Conservation (phyloP, 2,329 filamentous ascomycete genomes). For the Colletotrichum destructivum region DNA sequence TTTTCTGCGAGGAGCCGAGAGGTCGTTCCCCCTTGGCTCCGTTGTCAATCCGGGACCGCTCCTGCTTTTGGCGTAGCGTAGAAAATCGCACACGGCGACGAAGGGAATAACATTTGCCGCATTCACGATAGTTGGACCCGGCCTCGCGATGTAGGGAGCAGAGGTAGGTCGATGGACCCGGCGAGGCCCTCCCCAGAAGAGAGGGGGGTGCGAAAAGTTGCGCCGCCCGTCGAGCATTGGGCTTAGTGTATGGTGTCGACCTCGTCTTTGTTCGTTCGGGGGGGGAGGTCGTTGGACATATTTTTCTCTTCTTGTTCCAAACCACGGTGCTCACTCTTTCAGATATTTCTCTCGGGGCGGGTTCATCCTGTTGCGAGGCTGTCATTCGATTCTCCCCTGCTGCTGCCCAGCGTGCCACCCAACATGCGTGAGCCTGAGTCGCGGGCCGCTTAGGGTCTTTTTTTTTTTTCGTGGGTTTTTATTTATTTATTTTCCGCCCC, state of each 20-base stretch:
- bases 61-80: slow-evolving; percentile 33
- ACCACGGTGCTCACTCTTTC: slow-evolving; percentile 2
- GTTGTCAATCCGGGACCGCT: slow-evolving; percentile 21
- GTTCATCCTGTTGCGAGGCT: slow-evolving; percentile 1
- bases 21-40: neutral
- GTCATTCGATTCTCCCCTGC: slow-evolving; percentile 26
- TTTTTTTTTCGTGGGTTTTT: neutral
- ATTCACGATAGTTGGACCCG: slow-evolving; percentile 3
- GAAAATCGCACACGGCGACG: neutral
- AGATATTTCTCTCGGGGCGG: no score
- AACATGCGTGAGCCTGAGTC: slow-evolving; percentile 25
- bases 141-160: neutral
- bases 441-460: slow-evolving; percentile 2
- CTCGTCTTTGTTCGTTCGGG: neutral
- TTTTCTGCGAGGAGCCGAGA: neutral
- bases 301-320: neutral
- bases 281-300: no score
- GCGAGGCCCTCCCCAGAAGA: neutral
- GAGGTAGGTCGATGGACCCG: slow-evolving; percentile 1
- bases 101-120: slow-evolving; percentile 11
- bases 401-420: neutral
- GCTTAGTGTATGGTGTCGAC: neutral
- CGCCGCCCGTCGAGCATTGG: neutral
- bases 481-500: slow-evolving; percentile 10
- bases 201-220: neutral